Conservation (phyloP, 331 rosid genomes). For the Quercus lobata region DNA sequence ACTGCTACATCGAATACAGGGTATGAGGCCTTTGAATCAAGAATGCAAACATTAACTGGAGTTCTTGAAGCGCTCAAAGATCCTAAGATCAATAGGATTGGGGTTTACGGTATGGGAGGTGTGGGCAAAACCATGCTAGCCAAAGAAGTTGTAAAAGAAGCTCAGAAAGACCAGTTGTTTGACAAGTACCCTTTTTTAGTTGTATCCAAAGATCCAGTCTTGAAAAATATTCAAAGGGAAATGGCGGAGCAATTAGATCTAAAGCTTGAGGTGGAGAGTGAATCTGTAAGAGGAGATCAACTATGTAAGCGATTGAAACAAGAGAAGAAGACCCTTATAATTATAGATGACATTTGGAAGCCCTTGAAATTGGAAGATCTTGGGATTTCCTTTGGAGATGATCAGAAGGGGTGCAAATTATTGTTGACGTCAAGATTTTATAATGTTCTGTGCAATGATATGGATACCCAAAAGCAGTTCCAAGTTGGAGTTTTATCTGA, state of each 20-base stretch:
- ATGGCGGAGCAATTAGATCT: neutral
- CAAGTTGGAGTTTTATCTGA: neutral
- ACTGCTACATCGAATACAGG: too few species aligned
- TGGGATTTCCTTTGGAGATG: neutral
- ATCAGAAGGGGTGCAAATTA: constrained; percentile 14
- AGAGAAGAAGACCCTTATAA: neutral
- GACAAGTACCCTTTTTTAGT: too few species aligned
- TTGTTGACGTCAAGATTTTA: constrained; percentile 16
- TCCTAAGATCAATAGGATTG: too few species aligned
- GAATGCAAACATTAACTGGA: too few species aligned
- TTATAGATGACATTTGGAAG: neutral
- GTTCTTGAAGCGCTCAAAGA: too few species aligned
- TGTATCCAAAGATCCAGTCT: too few species aligned
- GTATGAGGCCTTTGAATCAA: too few species aligned
- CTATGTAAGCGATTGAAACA: neutral
- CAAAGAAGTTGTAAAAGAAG: too few species aligned
- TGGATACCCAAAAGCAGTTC: constrained; percentile 8
- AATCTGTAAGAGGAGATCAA: neutral
- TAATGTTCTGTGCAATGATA: neutral
- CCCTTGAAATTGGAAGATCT: rapidly evolving
- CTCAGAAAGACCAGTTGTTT: too few species aligned
- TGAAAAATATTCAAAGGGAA: neutral
- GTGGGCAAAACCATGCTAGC: too few species aligned
- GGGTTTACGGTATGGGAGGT: too few species aligned
- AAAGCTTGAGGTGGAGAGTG: neutral